Evolutionary conservation across 2,329 filamentous ascomycete genomes (phyloP).

Genomic region (Epichloe gansuensis): DNA sequence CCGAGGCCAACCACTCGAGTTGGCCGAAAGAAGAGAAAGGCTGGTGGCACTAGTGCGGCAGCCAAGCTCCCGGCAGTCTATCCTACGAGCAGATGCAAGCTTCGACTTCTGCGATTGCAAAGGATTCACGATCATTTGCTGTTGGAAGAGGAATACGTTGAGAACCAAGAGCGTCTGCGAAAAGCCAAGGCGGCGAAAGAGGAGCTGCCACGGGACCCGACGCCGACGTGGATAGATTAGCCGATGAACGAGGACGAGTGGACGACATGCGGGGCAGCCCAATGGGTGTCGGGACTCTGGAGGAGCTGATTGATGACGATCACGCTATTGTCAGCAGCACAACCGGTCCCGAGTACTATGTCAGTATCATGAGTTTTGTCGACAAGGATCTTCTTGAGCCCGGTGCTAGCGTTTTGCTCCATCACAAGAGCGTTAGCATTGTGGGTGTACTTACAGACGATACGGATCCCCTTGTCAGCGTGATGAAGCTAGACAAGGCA

Average conservation of each 20-base stretch:
- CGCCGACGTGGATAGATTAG: conserved; percentile 66
- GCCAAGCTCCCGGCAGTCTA: conserved; percentile 91
- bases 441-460: conserved; percentile 96
- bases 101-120: conserved; percentile 95
- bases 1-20: conserved; percentile 93
- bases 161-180: conserved; percentile 93
- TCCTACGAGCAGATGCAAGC: conserved; percentile 93
- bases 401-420: conserved; percentile 84
- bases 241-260: conserved; percentile 86
- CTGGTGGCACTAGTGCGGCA: conserved; percentile 81
- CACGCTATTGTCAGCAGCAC: conserved; percentile 97
- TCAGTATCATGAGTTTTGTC: conserved; percentile 99
- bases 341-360: conserved; percentile 96
- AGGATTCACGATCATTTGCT: conserved; percentile 94
- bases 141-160: conserved; percentile 95
- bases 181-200: conserved; percentile 79
- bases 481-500: conserved; percentile 99
- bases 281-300: conserved; percentile 94
- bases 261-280: conserved; percentile 98
- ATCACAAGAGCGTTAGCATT: conserved; percentile 96
- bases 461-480: conserved; percentile 85
- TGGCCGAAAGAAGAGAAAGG: conserved; percentile 97
- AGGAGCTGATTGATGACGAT: conserved; percentile 98
- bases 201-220: conserved; percentile 56
- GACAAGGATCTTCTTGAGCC: conserved; percentile 97